phyloP scores from a whole-genome alignment of 176 grass and related monocot species.

The Ampelocalamus luodianensis region DNA sequence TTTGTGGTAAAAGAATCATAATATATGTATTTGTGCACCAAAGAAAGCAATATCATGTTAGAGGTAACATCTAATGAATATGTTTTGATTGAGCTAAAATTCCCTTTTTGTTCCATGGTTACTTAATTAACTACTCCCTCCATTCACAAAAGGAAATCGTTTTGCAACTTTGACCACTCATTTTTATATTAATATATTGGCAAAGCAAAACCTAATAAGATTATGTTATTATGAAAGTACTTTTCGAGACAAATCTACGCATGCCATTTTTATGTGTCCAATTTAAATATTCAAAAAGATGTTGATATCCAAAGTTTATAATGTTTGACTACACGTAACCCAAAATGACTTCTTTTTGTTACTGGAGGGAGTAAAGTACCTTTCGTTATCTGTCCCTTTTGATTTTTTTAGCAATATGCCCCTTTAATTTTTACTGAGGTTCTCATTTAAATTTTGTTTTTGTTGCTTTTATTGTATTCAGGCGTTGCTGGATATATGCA shows the following conservation, averaged over 20 bases:
- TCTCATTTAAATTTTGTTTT: conserved; percentile 35
- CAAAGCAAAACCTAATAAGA: no score
- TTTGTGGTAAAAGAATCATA: conserved; percentile 15
- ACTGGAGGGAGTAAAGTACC: not conserved
- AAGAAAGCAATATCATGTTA: conserved; percentile 11
- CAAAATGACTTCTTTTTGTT: no score
- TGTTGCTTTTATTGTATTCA: conserved; percentile 50
- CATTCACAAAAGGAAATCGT: no score
- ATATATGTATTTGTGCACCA: conserved; percentile 8
- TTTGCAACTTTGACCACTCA: no score
- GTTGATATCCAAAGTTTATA: no score
- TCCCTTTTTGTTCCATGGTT: conserved; percentile 18
- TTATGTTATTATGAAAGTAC: no score
- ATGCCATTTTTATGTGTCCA: no score
- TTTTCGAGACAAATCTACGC: no score
- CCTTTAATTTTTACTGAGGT: not conserved
- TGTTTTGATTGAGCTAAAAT: conserved; percentile 10
- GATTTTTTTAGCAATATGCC: not conserved
- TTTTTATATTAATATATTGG: no score
- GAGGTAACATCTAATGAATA: conserved; percentile 4
- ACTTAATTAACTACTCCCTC: not conserved
- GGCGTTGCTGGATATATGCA: conserved; percentile 60
- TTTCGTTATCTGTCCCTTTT: not conserved
- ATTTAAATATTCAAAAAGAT: no score
- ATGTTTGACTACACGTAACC: no score